Conservation (phyloP, 1,284 basidiomycete genomes). For the Ganoderma meredithae region DNA sequence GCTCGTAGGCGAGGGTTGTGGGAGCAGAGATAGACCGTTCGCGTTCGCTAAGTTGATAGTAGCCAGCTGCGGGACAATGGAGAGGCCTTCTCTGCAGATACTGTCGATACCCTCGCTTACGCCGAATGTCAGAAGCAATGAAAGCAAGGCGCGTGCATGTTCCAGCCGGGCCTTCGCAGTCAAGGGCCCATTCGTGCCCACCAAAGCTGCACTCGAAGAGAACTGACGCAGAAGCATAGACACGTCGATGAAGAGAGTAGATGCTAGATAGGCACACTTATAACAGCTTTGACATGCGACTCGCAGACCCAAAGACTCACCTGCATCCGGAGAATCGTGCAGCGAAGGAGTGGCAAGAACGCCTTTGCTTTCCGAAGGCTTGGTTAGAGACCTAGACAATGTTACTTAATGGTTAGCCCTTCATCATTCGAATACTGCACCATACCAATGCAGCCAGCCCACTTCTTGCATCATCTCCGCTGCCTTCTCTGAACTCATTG, state of each 20-base stretch:
- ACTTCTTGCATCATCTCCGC: conserved; percentile 76
- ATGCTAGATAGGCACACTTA: conserved; percentile 28
- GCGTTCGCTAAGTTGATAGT: conserved; percentile 54
- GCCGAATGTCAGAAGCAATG: conserved; percentile 51
- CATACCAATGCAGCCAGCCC: conserved; percentile 76
- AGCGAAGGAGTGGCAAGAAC: conserved; percentile 2
- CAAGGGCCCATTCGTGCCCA: conserved; percentile 4
- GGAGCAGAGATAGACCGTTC: conserved; percentile 53
- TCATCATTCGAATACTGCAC: neutral
- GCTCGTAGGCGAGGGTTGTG: conserved; percentile 46
- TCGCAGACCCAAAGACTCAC: neutral
- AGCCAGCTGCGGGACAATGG: conserved; percentile 40
- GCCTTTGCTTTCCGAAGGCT: neutral
- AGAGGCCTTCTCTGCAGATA: conserved; percentile 62
- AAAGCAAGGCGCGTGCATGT: conserved; percentile 43
- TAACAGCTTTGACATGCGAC: neutral
- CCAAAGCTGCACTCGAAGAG: conserved; percentile 18
- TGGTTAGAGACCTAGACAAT: conserved; percentile 16
- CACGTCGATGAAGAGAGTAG: conserved; percentile 42
- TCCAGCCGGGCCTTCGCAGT: conserved; percentile 28
- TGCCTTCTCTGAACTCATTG: conserved; percentile 80
- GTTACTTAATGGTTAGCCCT: neutral
- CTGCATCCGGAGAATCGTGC: conserved; percentile 17
- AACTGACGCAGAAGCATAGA: conserved; percentile 37
- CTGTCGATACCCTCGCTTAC: conserved; percentile 67